phyloP scores from a whole-genome alignment of 768 basidiomycete species.

The Mycena olivaceomarginata region DNA sequence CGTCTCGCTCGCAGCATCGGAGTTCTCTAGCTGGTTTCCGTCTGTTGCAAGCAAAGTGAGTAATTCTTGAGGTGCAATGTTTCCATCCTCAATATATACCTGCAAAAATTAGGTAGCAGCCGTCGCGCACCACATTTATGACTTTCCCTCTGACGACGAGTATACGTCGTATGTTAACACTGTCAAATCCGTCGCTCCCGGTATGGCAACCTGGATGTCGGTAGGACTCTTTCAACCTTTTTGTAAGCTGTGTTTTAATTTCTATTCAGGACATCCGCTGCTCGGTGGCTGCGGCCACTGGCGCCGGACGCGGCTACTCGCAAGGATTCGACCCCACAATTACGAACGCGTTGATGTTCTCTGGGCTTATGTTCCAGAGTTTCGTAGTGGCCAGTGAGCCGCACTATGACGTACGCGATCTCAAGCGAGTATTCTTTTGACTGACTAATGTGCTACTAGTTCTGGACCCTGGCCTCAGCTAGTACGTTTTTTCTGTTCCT shows the following conservation, averaged over 20 bases:
- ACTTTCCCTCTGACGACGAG: conserved; percentile 62
- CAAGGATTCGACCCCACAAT: conserved; percentile 63
- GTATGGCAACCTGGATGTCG: conserved; percentile 63
- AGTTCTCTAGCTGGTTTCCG: conserved; percentile 59
- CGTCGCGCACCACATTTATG: conserved; percentile 67
- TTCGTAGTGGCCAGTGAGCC: conserved; percentile 59
- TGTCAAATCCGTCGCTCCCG: conserved; percentile 51
- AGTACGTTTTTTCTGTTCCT: conserved; percentile 45
- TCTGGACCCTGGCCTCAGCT: conserved; percentile 63
- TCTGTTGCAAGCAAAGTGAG: conserved; percentile 55
- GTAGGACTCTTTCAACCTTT: conserved; percentile 43
- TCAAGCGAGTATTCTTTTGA: background rate
- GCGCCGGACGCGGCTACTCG: conserved; percentile 56
- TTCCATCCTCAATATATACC: background rate
- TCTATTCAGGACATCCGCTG: conserved; percentile 59
- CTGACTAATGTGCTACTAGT: conserved; percentile 44
- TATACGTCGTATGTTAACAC: conserved; percentile 55
- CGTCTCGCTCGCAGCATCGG: conserved; percentile 53
- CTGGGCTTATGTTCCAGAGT: conserved; percentile 61
- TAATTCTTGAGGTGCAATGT: background rate
- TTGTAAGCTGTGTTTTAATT: background rate
- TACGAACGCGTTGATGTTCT: conserved; percentile 62
- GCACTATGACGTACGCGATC: conserved; percentile 59
- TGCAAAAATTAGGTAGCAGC: conserved; percentile 54
- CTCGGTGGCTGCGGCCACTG: conserved; percentile 58